Base-by-base conservation (phyloP, 768 basidiomycete genomes). In the Auriscalpium microsporum region DNA sequence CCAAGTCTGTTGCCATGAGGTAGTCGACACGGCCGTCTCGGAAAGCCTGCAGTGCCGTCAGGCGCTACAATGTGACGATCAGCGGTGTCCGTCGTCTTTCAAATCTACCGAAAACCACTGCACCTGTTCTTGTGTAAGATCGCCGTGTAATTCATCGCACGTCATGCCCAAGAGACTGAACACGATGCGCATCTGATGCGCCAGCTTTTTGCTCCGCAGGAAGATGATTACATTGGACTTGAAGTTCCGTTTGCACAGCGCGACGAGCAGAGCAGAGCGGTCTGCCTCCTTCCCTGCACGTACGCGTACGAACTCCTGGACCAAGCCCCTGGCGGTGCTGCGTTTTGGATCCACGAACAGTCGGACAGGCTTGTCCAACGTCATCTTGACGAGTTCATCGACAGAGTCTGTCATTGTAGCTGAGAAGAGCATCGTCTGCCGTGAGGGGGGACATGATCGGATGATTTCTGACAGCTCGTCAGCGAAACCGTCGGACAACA, bases 321-420 rank as follows among this genome's bases (percentile, higher is more conserved):
- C 70, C 38, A 99, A 78, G 13, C 87, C 87, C 46, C 82, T 81
- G 13, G 95, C 94, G 0, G 89, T 93, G 34, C 78, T 84, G 56
- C 87, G 82, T 67, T 94, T 94, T 8, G 93, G 92, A 65, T 98
- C 96, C 19, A 99, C 94, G 68, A 97, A 97, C 35, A 98, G 77
- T 45, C 94, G 81, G 9, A 94, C 90, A 6, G 96, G 96, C 67
- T 87, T 93, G 68, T 92, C 87, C 49, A 98, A 73, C 11, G 90
- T 91, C 79, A 98, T 87, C 65, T 84, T 85, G 55, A 98, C 89
- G 48, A 99, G 80, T 65, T 94, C 87, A 63, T 96, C 91, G 9
- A 98, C 88, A 1, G 89, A 87, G 69, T 99, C 96, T 4, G 94
- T 97, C 89, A 98, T 98, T 1, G 96, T 99, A 2, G 96, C 96